Evolutionary conservation across 2,329 filamentous ascomycete species (phyloP), one percentile per base, ranked within the genome.

Genomic region (Sclerotinia trifoliorum): DNA sequence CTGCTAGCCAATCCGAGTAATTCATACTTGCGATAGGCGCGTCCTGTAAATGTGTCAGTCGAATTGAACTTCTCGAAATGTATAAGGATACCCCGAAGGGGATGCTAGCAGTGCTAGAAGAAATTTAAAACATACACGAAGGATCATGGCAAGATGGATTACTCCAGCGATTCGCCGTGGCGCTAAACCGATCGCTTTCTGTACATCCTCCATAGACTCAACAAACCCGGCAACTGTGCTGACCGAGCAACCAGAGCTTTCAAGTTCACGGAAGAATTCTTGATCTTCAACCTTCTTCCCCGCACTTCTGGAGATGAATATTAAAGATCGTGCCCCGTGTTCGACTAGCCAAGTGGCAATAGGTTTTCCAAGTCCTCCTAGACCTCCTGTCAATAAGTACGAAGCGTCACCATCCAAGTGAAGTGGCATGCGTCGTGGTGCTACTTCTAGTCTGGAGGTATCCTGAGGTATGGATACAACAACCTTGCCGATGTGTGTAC

Each of bases 331-430:
- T 4, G 57, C 66, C 6, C 66, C 66, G 2, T 75, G 73, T 0
- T 74, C 72, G 1, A 74, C 76, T 75, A 82, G 75, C 77, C 78
- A 80, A 11, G 57, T 67, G 7, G 78, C 74, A 29, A 81, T 77
- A 42, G 73, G 73, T 56, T 75, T 73, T 26, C 81, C 81, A 0
- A 82, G 71, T 42, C 80, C 81, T 49, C 81, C 80, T 2, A 80
- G 75, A 10, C 81, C 81, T 61, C 81, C 81, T 52, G 76, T 76
- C n/a, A 81, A 68, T 2, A 81, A 70, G 65, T 81, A 81, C 6
- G 76, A 71, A 19, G 39, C 58, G 2, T 49, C 26, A 35, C 32
- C 32, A 35, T 35, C 32, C 32, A 35, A 35, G 32, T 35, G 32
- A 35, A 35, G 32, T 35, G 32, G 32, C 32, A 35, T 35, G 32